These are phyloP conservation scores for Monilinia fructigena DNA, from an alignment of 2,329 filamentous ascomycete species.

Conservation along the genomic window DNA sequence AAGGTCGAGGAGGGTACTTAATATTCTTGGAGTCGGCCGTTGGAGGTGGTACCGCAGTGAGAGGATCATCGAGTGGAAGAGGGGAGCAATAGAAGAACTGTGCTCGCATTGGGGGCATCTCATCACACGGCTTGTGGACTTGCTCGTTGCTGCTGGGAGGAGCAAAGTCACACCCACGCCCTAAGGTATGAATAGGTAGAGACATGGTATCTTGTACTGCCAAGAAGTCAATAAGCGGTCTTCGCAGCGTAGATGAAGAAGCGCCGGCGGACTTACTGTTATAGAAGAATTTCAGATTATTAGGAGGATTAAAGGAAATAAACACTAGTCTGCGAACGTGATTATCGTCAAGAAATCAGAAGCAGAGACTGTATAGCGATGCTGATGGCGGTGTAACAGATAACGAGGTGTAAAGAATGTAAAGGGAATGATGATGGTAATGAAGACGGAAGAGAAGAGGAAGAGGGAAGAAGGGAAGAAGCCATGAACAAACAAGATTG, in stretches of 20 bases:
- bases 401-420: constrained; percentile 14
- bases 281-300: constrained; percentile 9
- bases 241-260: background rate
- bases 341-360: constrained; percentile 13
- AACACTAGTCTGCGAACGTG: constrained; percentile 28
- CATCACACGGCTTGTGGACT: constrained; percentile 38
- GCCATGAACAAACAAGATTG: constrained; percentile 20
- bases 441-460: background rate
- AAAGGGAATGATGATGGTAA: constrained; percentile 16
- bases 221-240: background rate
- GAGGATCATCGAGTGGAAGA: constrained; percentile 81
- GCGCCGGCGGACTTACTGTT: constrained; percentile 13
- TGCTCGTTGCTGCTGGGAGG: constrained; percentile 14
- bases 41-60: constrained; percentile 63
- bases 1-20: constrained; percentile 69
- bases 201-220: constrained; percentile 35
- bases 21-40: constrained; percentile 50
- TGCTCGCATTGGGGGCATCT: constrained; percentile 59
- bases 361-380: constrained; percentile 20
- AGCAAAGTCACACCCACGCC: constrained; percentile 37
- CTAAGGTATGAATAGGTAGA: constrained; percentile 37
- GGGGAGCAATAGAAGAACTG: constrained; percentile 86
- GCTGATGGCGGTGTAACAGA: constrained; percentile 17
- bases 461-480: constrained; percentile 1
- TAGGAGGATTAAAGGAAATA: constrained; percentile 15